Percentiles rank a stretch among this genome's conserved stretches.
These are phyloP conservation scores for Daldinia bambusicola DNA, from an alignment of 495 filamentous ascomycete genomes.

Conservation along the genomic window DNA sequence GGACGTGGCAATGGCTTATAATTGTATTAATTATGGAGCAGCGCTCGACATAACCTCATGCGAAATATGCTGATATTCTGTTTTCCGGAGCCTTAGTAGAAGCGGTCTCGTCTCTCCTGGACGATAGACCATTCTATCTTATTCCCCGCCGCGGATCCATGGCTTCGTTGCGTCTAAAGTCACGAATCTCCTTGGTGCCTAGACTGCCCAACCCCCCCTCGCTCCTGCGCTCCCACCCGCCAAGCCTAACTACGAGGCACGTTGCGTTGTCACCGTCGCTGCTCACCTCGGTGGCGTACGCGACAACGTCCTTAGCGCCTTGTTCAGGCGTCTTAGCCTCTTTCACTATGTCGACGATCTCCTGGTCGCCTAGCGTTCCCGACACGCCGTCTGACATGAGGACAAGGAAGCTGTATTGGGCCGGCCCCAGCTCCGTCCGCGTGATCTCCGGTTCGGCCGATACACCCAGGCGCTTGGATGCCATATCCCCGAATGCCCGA, in stretches of 20 bases:
- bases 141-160: slow-evolving; percentile 80
- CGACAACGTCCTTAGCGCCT: slow-evolving; percentile 79
- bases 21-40: not conserved
- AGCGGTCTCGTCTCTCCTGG: not conserved
- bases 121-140: slow-evolving; percentile 22
- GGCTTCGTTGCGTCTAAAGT: slow-evolving; percentile 85
- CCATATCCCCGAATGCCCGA: slow-evolving; percentile 90
- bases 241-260: slow-evolving; percentile 88
- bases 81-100: not conserved
- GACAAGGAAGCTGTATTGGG: slow-evolving; percentile 87
- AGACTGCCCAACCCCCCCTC: slow-evolving; percentile 89
- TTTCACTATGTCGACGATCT: slow-evolving; percentile 95
- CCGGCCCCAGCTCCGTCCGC: slow-evolving; percentile 76
- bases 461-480: slow-evolving; percentile 90
- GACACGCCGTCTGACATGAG: slow-evolving; percentile 89
- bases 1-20: not conserved
- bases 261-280: slow-evolving; percentile 92
- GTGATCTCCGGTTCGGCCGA: slow-evolving; percentile 90
- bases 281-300: slow-evolving; percentile 86
- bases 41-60: not conserved
- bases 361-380: slow-evolving; percentile 84
- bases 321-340: slow-evolving; percentile 91
- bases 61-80: not conserved
- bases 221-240: slow-evolving; percentile 91
- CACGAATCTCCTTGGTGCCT: slow-evolving; percentile 89